Base-by-base conservation (phyloP, 129 eudicot species). In the Tagetes patula region DNA sequence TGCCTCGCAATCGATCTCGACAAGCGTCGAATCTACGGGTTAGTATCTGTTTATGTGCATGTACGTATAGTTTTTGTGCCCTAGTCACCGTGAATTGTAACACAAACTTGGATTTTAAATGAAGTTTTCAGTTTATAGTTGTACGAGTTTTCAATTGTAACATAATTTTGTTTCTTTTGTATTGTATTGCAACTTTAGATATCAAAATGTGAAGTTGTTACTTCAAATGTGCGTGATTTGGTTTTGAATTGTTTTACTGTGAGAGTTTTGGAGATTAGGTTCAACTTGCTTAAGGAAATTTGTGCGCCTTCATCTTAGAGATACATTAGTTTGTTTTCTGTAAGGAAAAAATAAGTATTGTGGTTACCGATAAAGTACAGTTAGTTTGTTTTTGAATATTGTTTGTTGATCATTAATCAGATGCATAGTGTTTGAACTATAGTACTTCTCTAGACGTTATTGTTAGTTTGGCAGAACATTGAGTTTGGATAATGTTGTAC, bases 11-110 rank as follows among this genome's bases (percentile, higher is more conserved):
- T 95, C 67, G 97, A 95, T 66, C 77, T 85, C 81, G 84, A 81
- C 1, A 88, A 87, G 55, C 95, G 91, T 50, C 87, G 87, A 59
- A 82, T 95, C 58, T 95, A 88, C 79, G 99, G 99, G 99, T 94
- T 53, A 80, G 80, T 64, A 61, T 61, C 33, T 64, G 52, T 20
- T 72, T 53, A 52, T 33, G 31, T 31, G 34, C 47, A 5, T 42
- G 5, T 65, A 6, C 37, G 46, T 43, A 6, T 8, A 31, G 7
- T 9, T 68, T 47, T 62, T 31, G 12, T 32, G 56, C 53, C 54
- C 32, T 27, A 60, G 13, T 12, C 45, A 20, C 2, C 32, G 14
- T 8, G 11, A 20, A 20, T 20, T 20, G 27, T 20, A 0, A 20
- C 27, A 20, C 20, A 43, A 59, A 63, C 41, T 74, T 8, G 14